A percentile compares a stretch with the other conserved stretches of the same genome.
Evolutionary conservation across 129 eudicot species (phyloP).

Genomic region (Glebionis coronaria): DNA sequence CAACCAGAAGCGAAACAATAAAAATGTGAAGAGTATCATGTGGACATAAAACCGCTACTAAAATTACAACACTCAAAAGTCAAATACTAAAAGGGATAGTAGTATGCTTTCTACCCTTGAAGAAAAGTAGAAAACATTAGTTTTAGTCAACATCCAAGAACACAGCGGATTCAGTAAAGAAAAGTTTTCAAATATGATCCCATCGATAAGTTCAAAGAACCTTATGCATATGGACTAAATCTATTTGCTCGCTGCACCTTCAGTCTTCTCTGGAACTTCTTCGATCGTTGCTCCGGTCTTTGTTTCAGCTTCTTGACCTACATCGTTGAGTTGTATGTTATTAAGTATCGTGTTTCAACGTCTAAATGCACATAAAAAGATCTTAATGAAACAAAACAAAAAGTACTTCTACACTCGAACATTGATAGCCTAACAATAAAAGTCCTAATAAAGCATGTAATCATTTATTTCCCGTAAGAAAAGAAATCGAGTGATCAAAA

Average conservation of each 20-base stretch:
- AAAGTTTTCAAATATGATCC: constrained; percentile 17
- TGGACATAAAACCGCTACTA: constrained; percentile 29
- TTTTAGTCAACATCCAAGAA: constrained; percentile 27
- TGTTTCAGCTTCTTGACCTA: constrained; percentile 50
- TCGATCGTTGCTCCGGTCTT: constrained; percentile 31
- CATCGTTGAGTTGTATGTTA: neutral
- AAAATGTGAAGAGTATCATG: constrained; percentile 9
- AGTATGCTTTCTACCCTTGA: constrained; percentile 18
- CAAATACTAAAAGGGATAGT: constrained; percentile 25
- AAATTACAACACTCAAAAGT: constrained; percentile 41
- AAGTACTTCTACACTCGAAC: no score
- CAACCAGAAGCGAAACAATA: constrained; percentile 4
- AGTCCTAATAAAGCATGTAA: no score
- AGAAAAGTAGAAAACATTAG: constrained; percentile 17
- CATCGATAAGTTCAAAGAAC: constrained; percentile 24
- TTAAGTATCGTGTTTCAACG: no score
- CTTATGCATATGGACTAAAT: neutral
- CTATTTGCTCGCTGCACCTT: constrained; percentile 39
- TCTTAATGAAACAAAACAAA: no score
- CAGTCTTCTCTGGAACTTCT: constrained; percentile 25
- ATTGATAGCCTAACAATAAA: no score
- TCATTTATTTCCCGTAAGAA: no score
- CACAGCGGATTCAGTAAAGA: constrained; percentile 15
- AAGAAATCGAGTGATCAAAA: no score
- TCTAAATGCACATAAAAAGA: no score